Evolutionary conservation across 495 filamentous ascomycete species (phyloP).

Genomic region (Tuber calosporum): DNA sequence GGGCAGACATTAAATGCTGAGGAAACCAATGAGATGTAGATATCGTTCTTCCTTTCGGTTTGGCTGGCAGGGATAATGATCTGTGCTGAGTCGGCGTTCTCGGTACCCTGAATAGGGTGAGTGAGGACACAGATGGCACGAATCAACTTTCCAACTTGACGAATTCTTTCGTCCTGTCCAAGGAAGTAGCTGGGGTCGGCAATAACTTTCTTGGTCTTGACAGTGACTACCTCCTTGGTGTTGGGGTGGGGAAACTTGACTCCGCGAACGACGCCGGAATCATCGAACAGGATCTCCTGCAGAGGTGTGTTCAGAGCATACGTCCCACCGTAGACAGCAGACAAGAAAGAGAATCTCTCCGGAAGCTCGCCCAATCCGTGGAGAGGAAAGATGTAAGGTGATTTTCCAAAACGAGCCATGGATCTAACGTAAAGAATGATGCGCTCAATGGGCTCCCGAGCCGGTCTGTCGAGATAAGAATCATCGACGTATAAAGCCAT

Average conservation of each 20-base stretch:
- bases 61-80: slow-evolving; percentile 97
- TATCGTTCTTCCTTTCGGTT: slow-evolving; percentile 90
- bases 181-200: slow-evolving; percentile 97
- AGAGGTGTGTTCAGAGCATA: slow-evolving; percentile 97
- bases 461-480: slow-evolving; percentile 66
- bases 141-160: slow-evolving; percentile 77
- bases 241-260: slow-evolving; percentile 73
- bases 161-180: slow-evolving; percentile 56
- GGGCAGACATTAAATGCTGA: slow-evolving; percentile 97
- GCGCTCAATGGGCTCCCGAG: slow-evolving; percentile 80
- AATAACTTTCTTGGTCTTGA: slow-evolving; percentile 91
- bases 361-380: slow-evolving; percentile 96
- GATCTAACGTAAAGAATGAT: slow-evolving; percentile 96
- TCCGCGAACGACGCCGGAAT: slow-evolving; percentile 70
- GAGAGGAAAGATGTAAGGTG: slow-evolving; percentile 97
- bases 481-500: slow-evolving; percentile 95
- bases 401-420: slow-evolving; percentile 96
- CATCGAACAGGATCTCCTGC: slow-evolving; percentile 79
- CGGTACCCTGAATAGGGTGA: slow-evolving; percentile 81
- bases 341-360: slow-evolving; percentile 94
- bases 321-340: slow-evolving; percentile 95
- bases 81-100: slow-evolving; percentile 83
- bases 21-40: slow-evolving; percentile 95
- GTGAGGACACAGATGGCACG: slow-evolving; percentile 96
- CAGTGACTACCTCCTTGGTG: slow-evolving; percentile 90